Percentiles rank a stretch among this genome's conserved stretches.
Conservation (phyloP, 2,329 filamentous ascomycete genomes). For the Fusarium begoniae region DNA sequence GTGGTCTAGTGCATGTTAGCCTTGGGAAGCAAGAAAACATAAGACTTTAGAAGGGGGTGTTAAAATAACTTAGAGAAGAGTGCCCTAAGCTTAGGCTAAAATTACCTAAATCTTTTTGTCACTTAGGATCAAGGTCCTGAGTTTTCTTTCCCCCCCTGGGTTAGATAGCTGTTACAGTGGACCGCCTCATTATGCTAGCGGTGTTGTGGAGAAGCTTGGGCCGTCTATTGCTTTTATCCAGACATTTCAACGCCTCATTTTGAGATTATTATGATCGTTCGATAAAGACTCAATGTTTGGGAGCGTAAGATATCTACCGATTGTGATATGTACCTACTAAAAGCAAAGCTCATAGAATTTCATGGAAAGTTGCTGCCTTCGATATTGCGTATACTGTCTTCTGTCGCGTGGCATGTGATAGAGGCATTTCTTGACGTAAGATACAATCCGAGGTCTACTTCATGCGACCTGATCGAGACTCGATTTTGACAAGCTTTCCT, state of each 20-base stretch:
- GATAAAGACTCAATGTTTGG: background rate
- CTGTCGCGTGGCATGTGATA: background rate
- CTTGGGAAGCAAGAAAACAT: too few relatives aligned
- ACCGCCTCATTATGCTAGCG: constrained; percentile 11
- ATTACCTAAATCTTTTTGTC: accelerated
- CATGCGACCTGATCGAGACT: background rate
- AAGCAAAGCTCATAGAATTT: background rate
- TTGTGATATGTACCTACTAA: too few relatives aligned
- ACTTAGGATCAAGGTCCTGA: too few relatives aligned
- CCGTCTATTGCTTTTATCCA: constrained; percentile 11
- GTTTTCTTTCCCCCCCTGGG: too few relatives aligned
- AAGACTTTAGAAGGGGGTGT: too few relatives aligned
- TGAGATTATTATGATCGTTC: constrained; percentile 3
- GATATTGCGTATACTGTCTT: background rate
- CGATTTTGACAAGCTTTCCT: background rate
- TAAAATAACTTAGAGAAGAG: too few relatives aligned
- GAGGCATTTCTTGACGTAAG: background rate
- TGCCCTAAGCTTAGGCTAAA: too few relatives aligned
- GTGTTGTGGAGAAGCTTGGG: constrained; percentile 21
- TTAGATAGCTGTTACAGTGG: constrained; percentile 26
- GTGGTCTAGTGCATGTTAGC: constrained; percentile 1
- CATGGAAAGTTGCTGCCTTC: background rate
- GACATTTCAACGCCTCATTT: constrained; percentile 23
- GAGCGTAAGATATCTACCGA: background rate
- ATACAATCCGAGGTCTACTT: background rate